Evolutionary conservation across 2,329 filamentous ascomycete genomes (phyloP), one percentile per base, ranked within the genome.

Genomic region (Claviceps arundinis): DNA sequence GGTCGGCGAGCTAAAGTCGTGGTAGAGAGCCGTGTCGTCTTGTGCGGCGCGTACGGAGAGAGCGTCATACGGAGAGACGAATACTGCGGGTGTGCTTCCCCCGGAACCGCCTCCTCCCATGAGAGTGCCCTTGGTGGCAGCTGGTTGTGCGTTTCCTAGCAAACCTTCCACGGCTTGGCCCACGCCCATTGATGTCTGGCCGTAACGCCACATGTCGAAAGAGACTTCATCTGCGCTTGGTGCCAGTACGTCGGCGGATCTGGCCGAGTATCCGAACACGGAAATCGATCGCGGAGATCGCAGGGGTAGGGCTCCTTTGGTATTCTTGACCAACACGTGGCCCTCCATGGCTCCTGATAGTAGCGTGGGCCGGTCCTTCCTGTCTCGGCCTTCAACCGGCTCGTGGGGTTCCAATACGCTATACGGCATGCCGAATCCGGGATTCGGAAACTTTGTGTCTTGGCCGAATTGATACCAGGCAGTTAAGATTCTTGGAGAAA

Each of bases 281-380:
- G 80, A 78, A 44, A 85, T 56, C 55, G 76, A 58, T 54, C 70
- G 66, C 2, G 73, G 73, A 11, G 70, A 63, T 8, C 70, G 69
- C 0, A 85, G 63, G 0, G 81, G 81, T 1, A 84, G 69, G 0
- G 76, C 67, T 14, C 68, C 69, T 43, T 77, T 75, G 41, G 61
- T 65, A 60, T 85, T 84, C 62, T 84, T 85, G 34, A 84, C 71
- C 0, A 84, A 70, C 1, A 84, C 81, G 51, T 82, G 79, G 4
- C 81, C 80, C 58, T 83, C 80, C 4, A 81, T 67, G 0, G 79
- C 80, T 3, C 78, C 76, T n/a, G 78, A 68, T 0, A 82, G 60
- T 0, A 81, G 62, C 0, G 65, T 62, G 1, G 61, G 55, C 37
- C 63, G 62, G 4, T 69, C 64, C 5, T 65, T 65, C 61, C 48